These are phyloP conservation scores for Exobasidium rhododendri DNA, from an alignment of 1,284 basidiomycete species.

Conservation along the genomic window DNA sequence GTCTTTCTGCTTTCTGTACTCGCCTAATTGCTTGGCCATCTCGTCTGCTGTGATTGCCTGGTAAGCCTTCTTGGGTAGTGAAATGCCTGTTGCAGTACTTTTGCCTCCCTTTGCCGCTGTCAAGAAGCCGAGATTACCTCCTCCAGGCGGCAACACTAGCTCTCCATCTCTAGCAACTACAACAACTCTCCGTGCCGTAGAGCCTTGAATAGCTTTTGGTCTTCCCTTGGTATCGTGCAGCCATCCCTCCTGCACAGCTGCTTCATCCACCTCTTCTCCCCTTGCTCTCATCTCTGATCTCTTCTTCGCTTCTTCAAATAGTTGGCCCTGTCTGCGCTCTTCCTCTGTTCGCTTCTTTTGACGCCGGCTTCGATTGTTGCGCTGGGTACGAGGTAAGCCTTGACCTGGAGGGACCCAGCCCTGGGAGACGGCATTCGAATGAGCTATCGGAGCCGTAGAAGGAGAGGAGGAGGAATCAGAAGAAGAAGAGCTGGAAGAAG, in stretches of 20 bases:
- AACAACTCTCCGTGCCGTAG: neutral
- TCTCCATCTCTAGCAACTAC: neutral
- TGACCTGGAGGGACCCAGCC: neutral
- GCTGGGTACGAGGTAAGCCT: neutral
- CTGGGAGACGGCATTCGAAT: neutral
- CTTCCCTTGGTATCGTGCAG: neutral
- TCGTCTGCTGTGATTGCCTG: neutral
- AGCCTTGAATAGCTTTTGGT: neutral
- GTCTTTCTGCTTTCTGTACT: neutral
- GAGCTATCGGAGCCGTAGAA: neutral
- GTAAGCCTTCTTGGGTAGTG: neutral
- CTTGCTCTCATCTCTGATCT: slow-evolving; percentile 1
- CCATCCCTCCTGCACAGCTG: neutral
- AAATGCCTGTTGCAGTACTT: neutral
- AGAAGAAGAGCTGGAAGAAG: neutral
- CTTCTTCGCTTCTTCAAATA: slow-evolving; percentile 3
- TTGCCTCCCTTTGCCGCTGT: neutral
- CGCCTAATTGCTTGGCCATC: neutral
- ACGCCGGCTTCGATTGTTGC: neutral
- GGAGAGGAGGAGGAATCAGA: neutral
- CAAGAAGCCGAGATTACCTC: neutral
- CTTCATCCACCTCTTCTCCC: slow-evolving; percentile 4
- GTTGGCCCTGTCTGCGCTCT: neutral
- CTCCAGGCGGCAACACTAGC: neutral
- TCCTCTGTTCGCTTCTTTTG: slow-evolving; percentile 1